Evolutionary conservation across 2,329 filamentous ascomycete genomes (phyloP).

Genomic region (Sclerotiophoma versabilis): DNA sequence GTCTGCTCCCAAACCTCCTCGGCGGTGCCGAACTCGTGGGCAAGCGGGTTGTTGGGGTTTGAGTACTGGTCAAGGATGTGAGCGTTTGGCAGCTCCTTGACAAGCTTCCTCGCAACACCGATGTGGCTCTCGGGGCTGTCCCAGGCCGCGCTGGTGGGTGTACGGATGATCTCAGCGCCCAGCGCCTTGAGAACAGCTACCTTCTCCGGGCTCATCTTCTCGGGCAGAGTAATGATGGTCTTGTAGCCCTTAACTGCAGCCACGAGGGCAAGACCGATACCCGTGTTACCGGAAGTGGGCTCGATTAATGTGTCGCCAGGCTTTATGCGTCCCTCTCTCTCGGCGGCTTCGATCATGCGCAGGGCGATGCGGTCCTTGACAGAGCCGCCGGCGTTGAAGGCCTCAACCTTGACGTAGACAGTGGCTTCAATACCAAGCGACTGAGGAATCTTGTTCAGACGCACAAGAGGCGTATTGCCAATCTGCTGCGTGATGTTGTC

Average conservation of each 20-base stretch:
- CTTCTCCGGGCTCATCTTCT: conserved; percentile 99
- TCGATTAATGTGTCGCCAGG: conserved; percentile 97
- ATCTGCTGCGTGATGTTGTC: conserved; percentile 84
- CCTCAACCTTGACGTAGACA: conserved; percentile 89
- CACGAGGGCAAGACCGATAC: conserved; percentile 92
- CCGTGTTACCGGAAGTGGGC: conserved; percentile 97
- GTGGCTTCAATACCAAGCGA: conserved; percentile 87
- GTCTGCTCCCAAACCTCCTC: conserved; percentile 97
- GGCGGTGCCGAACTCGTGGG: conserved; percentile 92
- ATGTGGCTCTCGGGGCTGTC: conserved; percentile 97
- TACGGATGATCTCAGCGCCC: conserved; percentile 96
- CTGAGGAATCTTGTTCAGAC: conserved; percentile 90
- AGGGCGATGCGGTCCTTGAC: conserved; percentile 95
- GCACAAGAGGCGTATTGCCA: conserved; percentile 93
- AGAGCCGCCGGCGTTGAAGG: conserved; percentile 92
- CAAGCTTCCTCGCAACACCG: conserved; percentile 84
- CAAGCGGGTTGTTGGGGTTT: conserved; percentile 88
- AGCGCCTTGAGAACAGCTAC: conserved; percentile 92
- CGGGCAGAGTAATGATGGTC: conserved; percentile 96
- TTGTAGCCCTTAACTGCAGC: conserved; percentile 97
- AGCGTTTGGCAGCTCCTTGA: conserved; percentile 95
- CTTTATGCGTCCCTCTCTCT: conserved; percentile 90
- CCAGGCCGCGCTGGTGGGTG: conserved; percentile 92
- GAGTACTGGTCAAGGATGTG: conserved; percentile 97
- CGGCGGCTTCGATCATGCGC: conserved; percentile 96